A percentile compares a stretch with the other conserved stretches of the same genome.
phyloP scores from a whole-genome alignment of 129 eudicot species.

The Rutidosis leptorrhynchoides region DNA sequence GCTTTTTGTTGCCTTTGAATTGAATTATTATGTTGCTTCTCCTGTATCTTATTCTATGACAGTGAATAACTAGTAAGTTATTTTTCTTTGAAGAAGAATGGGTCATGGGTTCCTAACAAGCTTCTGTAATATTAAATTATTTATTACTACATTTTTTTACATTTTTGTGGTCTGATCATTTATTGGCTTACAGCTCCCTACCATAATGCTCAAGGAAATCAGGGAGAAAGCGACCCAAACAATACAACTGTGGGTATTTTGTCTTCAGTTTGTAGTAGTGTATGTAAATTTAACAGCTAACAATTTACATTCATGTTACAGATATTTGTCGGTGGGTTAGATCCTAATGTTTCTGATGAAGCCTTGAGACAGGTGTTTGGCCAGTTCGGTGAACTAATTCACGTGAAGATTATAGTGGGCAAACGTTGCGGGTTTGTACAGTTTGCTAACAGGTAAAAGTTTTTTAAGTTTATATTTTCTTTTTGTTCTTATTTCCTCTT shows the following conservation, averaged over 20 bases:
- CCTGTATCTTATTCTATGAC: neutral
- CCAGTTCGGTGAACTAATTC: conserved; percentile 83
- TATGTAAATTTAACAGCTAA: neutral
- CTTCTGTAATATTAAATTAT: too few relatives aligned
- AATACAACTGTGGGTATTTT: conserved; percentile 89
- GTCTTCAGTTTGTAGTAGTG: neutral
- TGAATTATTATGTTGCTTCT: neutral
- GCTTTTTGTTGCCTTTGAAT: neutral
- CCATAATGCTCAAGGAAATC: conserved; percentile 82
- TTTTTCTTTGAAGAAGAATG: too few relatives aligned
- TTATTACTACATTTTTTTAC: too few relatives aligned
- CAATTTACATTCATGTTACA: conserved; percentile 30
- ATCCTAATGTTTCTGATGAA: conserved; percentile 80
- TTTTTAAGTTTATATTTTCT: neutral
- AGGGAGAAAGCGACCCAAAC: conserved; percentile 93
- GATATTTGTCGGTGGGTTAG: conserved; percentile 98
- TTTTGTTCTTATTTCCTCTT: neutral
- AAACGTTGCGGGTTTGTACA: conserved; percentile 98
- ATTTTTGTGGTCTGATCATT: conserved; percentile 9
- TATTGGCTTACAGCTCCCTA: conserved; percentile 61
- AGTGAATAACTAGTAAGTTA: too few relatives aligned
- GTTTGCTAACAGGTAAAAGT: conserved; percentile 70
- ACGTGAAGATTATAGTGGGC: conserved; percentile 87
- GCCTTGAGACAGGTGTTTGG: conserved; percentile 72
- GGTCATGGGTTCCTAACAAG: too few relatives aligned